Conservation (phyloP, 2,329 filamentous ascomycete genomes). For the Pseudofabraea citricarpa region DNA sequence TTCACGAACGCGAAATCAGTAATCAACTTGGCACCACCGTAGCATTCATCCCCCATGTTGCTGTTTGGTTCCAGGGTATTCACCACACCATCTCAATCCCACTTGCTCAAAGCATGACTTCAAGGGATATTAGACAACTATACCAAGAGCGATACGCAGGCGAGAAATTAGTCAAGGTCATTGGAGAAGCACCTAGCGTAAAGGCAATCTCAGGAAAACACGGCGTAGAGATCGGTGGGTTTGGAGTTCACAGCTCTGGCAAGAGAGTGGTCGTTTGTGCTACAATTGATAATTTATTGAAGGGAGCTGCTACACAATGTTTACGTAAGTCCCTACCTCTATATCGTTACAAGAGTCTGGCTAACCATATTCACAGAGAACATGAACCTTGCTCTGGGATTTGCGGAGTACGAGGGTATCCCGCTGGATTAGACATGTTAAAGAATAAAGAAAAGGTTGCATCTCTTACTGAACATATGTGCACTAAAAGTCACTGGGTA, state of each 20-base stretch:
- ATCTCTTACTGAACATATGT: no score
- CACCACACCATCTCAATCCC: constrained; percentile 89
- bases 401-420: constrained; percentile 84
- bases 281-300: constrained; percentile 89
- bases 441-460: no score
- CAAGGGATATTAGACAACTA: constrained; percentile 85
- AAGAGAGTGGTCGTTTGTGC: constrained; percentile 92
- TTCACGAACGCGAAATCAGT: constrained; percentile 90
- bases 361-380: constrained; percentile 54
- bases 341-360: background rate
- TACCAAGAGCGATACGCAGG: constrained; percentile 96
- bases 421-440: constrained; percentile 46
- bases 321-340: constrained; percentile 62
- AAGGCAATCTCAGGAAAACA: constrained; percentile 82
- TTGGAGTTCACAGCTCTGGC: constrained; percentile 84
- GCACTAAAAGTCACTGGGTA: no score
- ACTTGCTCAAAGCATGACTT: constrained; percentile 79
- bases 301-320: constrained; percentile 91
- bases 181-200: constrained; percentile 81
- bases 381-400: constrained; percentile 89
- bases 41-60: constrained; percentile 89
- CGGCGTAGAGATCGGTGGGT: constrained; percentile 89
- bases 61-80: constrained; percentile 96
- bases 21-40: constrained; percentile 68
- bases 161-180: constrained; percentile 90